Evolutionary conservation across 441 rosid genomes (phyloP).

Genomic region (Croton setiger): DNA sequence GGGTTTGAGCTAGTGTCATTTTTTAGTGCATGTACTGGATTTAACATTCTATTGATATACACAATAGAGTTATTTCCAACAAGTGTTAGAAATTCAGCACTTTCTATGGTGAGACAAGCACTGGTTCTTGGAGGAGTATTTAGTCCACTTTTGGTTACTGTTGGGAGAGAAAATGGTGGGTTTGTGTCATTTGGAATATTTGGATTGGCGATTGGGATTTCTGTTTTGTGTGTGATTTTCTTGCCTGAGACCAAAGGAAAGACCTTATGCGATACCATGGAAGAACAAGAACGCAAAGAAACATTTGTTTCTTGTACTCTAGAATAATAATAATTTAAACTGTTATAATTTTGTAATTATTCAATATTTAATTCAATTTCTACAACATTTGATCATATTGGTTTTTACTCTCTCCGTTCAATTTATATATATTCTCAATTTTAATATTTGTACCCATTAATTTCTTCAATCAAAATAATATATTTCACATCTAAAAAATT

Average conservation of each 20-base stretch:
- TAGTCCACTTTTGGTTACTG: conserved; percentile 59
- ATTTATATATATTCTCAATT: too few species aligned
- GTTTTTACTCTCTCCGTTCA: too few species aligned
- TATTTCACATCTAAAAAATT: too few species aligned
- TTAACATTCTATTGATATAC: conserved; percentile 42
- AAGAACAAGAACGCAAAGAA: conserved; percentile 55
- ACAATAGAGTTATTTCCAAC: conserved; percentile 76
- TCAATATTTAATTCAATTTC: too few species aligned
- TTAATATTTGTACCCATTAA: too few species aligned
- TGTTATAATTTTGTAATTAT: too few species aligned
- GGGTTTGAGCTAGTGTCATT: conserved; percentile 54
- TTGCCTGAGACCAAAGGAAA: conserved; percentile 64
- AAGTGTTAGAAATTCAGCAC: conserved; percentile 66
- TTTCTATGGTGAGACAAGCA: conserved; percentile 64
- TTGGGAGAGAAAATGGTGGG: conserved; percentile 36
- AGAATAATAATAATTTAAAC: too few species aligned
- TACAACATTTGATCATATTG: too few species aligned
- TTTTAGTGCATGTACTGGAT: conserved; percentile 49
- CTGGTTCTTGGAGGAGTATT: conserved; percentile 56
- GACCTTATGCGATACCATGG: conserved; percentile 56
- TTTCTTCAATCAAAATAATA: too few species aligned
- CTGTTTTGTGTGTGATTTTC: conserved; percentile 41
- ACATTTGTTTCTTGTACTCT: background rate
- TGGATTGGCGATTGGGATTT: conserved; percentile 47
- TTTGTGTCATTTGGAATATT: conserved; percentile 50